phyloP scores from a whole-genome alignment of 805 yeast genomes.

The Kuraishia molischiana region DNA sequence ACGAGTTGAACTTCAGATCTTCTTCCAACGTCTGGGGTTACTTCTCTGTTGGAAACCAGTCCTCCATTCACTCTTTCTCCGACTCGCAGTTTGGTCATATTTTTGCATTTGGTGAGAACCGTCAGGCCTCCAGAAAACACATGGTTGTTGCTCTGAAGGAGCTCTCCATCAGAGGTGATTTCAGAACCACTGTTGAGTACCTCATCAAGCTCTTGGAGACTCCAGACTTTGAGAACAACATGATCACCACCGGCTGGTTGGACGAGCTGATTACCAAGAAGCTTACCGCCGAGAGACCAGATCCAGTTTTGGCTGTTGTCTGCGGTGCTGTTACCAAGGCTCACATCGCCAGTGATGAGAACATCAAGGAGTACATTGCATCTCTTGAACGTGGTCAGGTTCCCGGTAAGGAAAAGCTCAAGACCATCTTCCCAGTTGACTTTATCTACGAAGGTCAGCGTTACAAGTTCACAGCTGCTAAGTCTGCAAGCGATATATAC shows the following conservation, averaged over 20 bases:
- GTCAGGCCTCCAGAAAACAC: conserved; percentile 96
- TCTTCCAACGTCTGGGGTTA: conserved; percentile 99
- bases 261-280: conserved; percentile 91
- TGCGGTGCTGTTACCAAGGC: conserved; percentile 99
- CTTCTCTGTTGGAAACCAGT: conserved; percentile 92
- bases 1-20: conserved; percentile 93
- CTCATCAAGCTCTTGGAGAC: conserved; percentile 92
- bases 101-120: conserved; percentile 97
- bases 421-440: conserved; percentile 86
- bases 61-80: conserved; percentile 94
- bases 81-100: conserved; percentile 99
- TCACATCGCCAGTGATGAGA: conserved; percentile 64
- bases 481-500: conserved; percentile 77
- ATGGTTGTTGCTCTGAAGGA: conserved; percentile 99
- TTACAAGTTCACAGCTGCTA: conserved; percentile 93
- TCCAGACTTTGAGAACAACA: conserved; percentile 91
- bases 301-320: conserved; percentile 77
- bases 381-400: conserved; percentile 96
- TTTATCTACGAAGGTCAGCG: conserved; percentile 91
- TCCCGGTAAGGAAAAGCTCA: conserved; percentile 70
- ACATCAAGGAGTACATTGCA: conserved; percentile 55
- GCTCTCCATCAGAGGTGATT: conserved; percentile 94
- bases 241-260: conserved; percentile 98
- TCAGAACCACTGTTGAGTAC: conserved; percentile 96
- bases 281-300: conserved; percentile 96